Evolutionary conservation across 306 rosid species (phyloP).

Genomic region (Lupinus albus): DNA sequence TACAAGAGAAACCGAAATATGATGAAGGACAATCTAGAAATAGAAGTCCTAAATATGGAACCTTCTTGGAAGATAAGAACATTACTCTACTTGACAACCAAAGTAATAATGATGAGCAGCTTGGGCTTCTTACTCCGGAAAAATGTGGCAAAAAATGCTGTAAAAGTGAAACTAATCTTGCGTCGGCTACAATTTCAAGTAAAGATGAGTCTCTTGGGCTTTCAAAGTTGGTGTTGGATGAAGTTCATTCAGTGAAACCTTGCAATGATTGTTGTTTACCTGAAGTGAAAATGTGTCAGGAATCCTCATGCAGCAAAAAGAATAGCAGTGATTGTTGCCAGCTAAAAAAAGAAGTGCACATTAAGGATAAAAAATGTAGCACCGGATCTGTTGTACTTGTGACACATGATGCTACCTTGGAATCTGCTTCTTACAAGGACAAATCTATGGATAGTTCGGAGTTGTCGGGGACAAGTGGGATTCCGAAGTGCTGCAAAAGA

Average conservation of each 20-base stretch:
- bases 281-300: slow-evolving; percentile 7
- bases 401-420: slow-evolving; percentile 24
- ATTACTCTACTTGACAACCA: slow-evolving; percentile 37
- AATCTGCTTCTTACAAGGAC: neutral
- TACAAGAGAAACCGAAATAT: slow-evolving; percentile 37
- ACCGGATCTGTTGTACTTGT: slow-evolving; percentile 4
- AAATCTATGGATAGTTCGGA: slow-evolving; percentile 13
- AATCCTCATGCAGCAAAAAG: slow-evolving; percentile 25
- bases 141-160: slow-evolving; percentile 47
- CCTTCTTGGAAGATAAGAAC: slow-evolving; percentile 23
- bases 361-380: slow-evolving; percentile 3
- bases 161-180: slow-evolving; percentile 36
- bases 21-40: slow-evolving; percentile 12
- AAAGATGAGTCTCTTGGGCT: slow-evolving; percentile 22
- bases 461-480: slow-evolving; percentile 21
- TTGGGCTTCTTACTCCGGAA: slow-evolving; percentile 23
- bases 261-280: slow-evolving; percentile 38
- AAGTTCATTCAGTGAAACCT: slow-evolving; percentile 36
- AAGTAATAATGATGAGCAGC: slow-evolving; percentile 6
- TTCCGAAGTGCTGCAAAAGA: slow-evolving; percentile 35
- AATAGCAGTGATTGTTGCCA: slow-evolving; percentile 28
- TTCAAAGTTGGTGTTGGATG: slow-evolving; percentile 30
- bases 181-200: slow-evolving; percentile 29
- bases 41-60: slow-evolving; percentile 28
- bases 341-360: neutral